phyloP scores from a whole-genome alignment of 225 moss, liverwort and hornwort genomes.

The Straminergon stramineum region DNA sequence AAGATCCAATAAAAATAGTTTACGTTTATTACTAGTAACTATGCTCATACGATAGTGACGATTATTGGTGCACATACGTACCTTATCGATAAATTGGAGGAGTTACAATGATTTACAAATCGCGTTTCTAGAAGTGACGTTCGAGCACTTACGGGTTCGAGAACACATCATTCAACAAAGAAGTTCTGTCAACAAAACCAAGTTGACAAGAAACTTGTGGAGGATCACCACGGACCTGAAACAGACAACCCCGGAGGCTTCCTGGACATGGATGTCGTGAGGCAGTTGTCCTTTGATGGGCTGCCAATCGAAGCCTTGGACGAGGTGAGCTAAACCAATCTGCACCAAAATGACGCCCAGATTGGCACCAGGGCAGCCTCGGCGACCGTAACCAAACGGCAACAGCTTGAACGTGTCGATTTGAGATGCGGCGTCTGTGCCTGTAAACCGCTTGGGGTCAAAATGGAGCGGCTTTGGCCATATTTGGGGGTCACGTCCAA shows the following conservation, averaged over 20 bases:
- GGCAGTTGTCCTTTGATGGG: constrained; percentile 13
- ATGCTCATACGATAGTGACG: neutral
- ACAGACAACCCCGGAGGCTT: constrained; percentile 17
- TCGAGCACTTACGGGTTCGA: neutral
- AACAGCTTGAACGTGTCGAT: constrained; percentile 36
- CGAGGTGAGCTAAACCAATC: constrained; percentile 30
- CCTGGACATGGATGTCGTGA: constrained; percentile 29
- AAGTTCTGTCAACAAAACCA: neutral
- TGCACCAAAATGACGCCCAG: constrained; percentile 20
- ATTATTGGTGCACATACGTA: neutral
- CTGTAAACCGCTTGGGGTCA: constrained; percentile 26
- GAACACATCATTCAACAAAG: neutral
- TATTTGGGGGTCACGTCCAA: constrained; percentile 27
- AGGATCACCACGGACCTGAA: constrained; percentile 2
- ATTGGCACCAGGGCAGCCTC: constrained; percentile 40
- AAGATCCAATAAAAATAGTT: no score
- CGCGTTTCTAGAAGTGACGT: neutral
- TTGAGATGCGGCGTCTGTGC: constrained; percentile 21
- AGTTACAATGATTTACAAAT: neutral
- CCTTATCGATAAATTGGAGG: neutral
- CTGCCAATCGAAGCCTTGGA: constrained; percentile 49
- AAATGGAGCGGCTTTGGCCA: constrained; percentile 37
- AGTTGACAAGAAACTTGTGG: neutral
- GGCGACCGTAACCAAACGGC: constrained; percentile 51
- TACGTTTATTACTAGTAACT: neutral